These are phyloP conservation scores for Cairneyella variabilis DNA, from an alignment of 495 filamentous ascomycete species.

Conservation along the genomic window DNA sequence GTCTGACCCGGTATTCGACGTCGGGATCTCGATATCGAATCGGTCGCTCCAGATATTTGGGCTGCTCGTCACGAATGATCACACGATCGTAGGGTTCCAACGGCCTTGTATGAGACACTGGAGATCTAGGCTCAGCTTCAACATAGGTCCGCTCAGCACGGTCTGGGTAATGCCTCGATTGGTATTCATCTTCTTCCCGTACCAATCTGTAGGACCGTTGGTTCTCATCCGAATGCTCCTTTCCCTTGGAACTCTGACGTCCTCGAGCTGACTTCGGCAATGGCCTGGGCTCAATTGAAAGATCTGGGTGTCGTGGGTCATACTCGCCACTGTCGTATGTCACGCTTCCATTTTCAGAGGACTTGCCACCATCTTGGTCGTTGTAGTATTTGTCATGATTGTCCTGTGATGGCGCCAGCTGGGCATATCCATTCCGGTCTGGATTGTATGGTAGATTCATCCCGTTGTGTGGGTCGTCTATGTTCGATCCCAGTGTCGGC, in stretches of 20 bases:
- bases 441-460: conserved; percentile 1
- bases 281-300: conserved; percentile 2
- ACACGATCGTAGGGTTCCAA: conserved; percentile 10
- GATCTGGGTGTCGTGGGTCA: conserved; percentile 23
- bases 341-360: conserved; percentile 7
- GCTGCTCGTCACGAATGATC: conserved; percentile 16
- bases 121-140: conserved; percentile 5
- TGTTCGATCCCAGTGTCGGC: neutral
- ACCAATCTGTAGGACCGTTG: conserved; percentile 1
- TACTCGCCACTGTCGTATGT: conserved; percentile 23
- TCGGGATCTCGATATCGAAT: conserved; percentile 13
- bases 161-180: neutral
- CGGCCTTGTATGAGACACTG: neutral
- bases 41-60: conserved; percentile 4
- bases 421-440: conserved; percentile 1
- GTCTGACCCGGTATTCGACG: conserved; percentile 13
- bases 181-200: conserved; percentile 2
- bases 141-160: conserved; percentile 6
- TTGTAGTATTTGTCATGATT: conserved; percentile 26
- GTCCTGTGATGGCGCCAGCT: conserved; percentile 22
- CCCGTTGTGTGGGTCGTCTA: neutral
- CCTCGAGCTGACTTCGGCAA: neutral
- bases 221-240: neutral
- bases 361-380: neutral
- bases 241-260: neutral